phyloP scores from a whole-genome alignment of 352 stramenopile species.

The Pythium myriotylum region DNA sequence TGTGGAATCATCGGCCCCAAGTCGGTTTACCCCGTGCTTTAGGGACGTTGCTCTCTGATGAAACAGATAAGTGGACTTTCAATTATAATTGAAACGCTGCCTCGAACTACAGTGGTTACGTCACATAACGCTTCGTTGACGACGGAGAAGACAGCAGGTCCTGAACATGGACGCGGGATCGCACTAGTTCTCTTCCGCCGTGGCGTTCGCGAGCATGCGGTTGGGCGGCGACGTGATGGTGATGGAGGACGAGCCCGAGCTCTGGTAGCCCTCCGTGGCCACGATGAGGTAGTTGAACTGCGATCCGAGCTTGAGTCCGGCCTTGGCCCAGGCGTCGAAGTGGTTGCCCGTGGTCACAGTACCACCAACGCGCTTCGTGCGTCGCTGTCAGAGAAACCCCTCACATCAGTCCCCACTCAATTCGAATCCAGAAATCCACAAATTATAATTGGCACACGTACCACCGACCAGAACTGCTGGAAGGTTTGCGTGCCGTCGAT shows the following conservation, averaged over 20 bases:
- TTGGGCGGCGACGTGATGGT: not conserved
- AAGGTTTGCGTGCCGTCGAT: slow-evolving; percentile 17
- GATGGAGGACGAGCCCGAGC: slow-evolving; percentile 8
- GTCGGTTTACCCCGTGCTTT: slow-evolving; percentile 63
- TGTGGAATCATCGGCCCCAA: slow-evolving; percentile 61
- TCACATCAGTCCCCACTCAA: too few relatives aligned
- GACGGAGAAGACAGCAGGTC: too few relatives aligned
- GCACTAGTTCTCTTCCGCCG: not conserved
- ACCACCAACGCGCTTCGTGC: slow-evolving; percentile 5
- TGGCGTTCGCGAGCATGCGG: not conserved
- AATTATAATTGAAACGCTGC: not conserved
- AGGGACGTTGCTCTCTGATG: slow-evolving; percentile 1
- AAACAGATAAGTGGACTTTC: not conserved
- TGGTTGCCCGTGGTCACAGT: slow-evolving; percentile 10
- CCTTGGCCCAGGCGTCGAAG: slow-evolving; percentile 17
- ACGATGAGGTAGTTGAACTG: slow-evolving; percentile 12
- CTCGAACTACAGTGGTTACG: too few relatives aligned
- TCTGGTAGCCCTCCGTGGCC: slow-evolving; percentile 13
- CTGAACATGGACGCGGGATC: not conserved
- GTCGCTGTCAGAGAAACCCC: not conserved
- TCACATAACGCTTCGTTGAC: too few relatives aligned
- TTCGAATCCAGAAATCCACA: not conserved
- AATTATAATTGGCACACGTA: slow-evolving; percentile 1
- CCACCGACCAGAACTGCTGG: slow-evolving; percentile 21
- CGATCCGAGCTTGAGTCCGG: slow-evolving; percentile 8